These are phyloP conservation scores for Salvia rosmarinus DNA, from an alignment of 257 asterid genomes.

Conservation along the genomic window DNA sequence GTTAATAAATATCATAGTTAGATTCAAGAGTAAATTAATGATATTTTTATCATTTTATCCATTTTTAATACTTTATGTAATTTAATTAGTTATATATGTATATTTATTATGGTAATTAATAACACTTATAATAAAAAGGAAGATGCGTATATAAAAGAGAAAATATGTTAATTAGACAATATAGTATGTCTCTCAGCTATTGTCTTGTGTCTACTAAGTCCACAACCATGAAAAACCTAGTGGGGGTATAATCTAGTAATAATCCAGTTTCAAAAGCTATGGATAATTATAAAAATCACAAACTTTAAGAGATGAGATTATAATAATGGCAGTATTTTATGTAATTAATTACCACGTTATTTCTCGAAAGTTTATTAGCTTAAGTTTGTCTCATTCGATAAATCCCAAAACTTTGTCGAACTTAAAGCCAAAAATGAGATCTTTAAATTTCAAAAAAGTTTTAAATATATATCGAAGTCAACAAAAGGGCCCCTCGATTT, in stretches of 20 bases:
- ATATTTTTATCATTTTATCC: too few relatives aligned
- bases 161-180: not conserved
- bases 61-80: too few relatives aligned
- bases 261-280: slow-evolving; percentile 4
- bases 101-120: too few relatives aligned
- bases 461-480: slow-evolving; percentile 16
- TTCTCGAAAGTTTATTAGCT: slow-evolving; percentile 6
- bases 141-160: not conserved
- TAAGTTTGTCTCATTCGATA: slow-evolving; percentile 35
- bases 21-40: too few relatives aligned
- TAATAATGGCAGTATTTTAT: not conserved
- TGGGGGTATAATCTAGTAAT: slow-evolving; percentile 21
- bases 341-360: slow-evolving; percentile 10
- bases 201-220: slow-evolving; percentile 2
- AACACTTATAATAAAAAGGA: too few relatives aligned
- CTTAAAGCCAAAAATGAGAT: slow-evolving; percentile 39
- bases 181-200: not conserved
- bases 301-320: not conserved
- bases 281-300: not conserved
- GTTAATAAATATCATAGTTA: too few relatives aligned
- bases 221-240: slow-evolving; percentile 10
- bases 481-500: slow-evolving; percentile 34
- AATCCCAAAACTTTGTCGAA: slow-evolving; percentile 22
- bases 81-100: too few relatives aligned
- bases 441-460: slow-evolving; percentile 15